Evolutionary conservation across 352 stramenopile species (phyloP).

Genomic region (Pythium dissotocum): DNA sequence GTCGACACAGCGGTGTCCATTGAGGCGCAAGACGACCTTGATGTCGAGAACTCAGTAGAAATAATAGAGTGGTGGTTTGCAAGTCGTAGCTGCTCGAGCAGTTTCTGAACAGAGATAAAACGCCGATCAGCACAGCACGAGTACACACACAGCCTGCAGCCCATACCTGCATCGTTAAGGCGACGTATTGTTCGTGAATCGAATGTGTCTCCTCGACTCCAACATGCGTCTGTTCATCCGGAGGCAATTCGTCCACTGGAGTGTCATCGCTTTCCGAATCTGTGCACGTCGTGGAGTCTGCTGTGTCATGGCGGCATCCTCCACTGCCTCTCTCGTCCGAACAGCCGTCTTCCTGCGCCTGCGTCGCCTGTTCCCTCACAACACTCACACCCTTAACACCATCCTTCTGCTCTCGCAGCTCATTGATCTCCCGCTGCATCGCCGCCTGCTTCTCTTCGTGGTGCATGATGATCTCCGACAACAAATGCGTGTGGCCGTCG

Average conservation of each 20-base stretch:
- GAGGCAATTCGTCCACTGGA: too few species aligned
- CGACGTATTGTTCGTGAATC: conserved; percentile 20
- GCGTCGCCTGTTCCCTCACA: neutral
- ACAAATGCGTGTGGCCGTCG: conserved; percentile 40
- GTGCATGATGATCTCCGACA: conserved; percentile 49
- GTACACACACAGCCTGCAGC: too few species aligned
- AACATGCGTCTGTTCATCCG: too few species aligned
- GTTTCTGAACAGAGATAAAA: too few species aligned
- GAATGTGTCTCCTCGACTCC: too few species aligned
- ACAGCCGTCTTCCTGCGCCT: neutral
- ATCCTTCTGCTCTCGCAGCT: conserved; percentile 6
- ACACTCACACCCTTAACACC: neutral
- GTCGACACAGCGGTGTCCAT: neutral
- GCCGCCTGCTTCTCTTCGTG: conserved; percentile 33
- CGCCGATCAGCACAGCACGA: too few species aligned
- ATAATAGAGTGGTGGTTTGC: conserved; percentile 3
- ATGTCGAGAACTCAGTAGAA: too few species aligned
- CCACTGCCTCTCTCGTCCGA: too few species aligned
- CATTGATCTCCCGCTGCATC: conserved; percentile 28
- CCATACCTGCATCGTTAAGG: conserved; percentile 24
- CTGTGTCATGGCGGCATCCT: too few species aligned
- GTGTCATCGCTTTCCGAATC: too few species aligned
- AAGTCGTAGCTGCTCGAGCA: conserved; percentile 37
- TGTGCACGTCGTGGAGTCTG: too few species aligned
- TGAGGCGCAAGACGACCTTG: too few species aligned